Percentiles rank a stretch among this genome's conserved stretches.
These are phyloP conservation scores for Protomyces macrosporus DNA, from an alignment of 1,139 yeast genomes.

Conservation along the genomic window DNA sequence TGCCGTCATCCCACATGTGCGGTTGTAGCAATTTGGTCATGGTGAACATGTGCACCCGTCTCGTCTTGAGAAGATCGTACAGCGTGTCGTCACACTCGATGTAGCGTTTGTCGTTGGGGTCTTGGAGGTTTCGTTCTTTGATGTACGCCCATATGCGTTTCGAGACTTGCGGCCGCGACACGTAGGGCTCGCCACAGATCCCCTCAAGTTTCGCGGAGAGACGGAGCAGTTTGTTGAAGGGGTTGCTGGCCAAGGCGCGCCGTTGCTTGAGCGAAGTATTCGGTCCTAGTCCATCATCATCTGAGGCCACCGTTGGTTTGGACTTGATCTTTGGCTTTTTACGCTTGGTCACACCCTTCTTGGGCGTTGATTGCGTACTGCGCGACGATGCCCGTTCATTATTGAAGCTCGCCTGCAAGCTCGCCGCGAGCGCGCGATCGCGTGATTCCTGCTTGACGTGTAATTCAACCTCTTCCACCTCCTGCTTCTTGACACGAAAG, in stretches of 20 bases:
- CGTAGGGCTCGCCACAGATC: slow-evolving; percentile 33
- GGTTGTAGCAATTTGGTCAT: slow-evolving; percentile 50
- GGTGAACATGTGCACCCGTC: slow-evolving; percentile 54
- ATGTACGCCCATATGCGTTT: slow-evolving; percentile 71
- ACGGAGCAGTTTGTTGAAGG: slow-evolving; percentile 37
- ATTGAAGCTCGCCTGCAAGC: slow-evolving; percentile 23
- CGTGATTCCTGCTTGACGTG: slow-evolving; percentile 13
- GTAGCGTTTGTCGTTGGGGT: slow-evolving; percentile 61
- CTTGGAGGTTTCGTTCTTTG: slow-evolving; percentile 53
- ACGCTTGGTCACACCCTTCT: slow-evolving; percentile 39
- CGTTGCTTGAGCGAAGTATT: slow-evolving; percentile 24
- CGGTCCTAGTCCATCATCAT: not conserved
- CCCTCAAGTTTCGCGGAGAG: slow-evolving; percentile 50
- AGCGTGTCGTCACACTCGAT: slow-evolving; percentile 65
- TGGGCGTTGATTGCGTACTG: slow-evolving; percentile 33
- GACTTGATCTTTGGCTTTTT: slow-evolving; percentile 10
- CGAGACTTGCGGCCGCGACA: slow-evolving; percentile 67
- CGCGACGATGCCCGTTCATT: slow-evolving; percentile 36
- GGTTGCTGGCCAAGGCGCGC: slow-evolving; percentile 31
- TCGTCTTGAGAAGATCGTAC: slow-evolving; percentile 50
- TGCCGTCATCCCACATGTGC: slow-evolving; percentile 8
- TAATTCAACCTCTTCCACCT: slow-evolving; percentile 35
- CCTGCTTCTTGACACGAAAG: slow-evolving; percentile 32
- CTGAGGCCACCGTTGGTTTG: slow-evolving; percentile 16
- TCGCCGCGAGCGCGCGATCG: slow-evolving; percentile 5